Base-by-base conservation (phyloP, 495 filamentous ascomycete genomes). In the Xylaria longipes region DNA sequence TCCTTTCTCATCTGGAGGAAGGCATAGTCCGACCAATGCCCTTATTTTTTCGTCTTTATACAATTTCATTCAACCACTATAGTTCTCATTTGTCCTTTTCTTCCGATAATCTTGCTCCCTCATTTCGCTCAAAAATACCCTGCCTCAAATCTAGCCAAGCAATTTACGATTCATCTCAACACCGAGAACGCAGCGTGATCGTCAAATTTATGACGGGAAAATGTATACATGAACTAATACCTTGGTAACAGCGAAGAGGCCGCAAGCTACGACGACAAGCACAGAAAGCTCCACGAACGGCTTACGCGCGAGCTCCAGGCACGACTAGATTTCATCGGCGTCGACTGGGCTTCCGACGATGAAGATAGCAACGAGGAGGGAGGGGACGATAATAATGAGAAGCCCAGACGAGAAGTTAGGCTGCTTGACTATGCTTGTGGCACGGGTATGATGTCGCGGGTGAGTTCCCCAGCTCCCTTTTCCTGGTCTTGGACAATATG, bases 371-470 rank as follows among this genome's bases (percentile, higher is more conserved):
- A 70, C 15, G 68, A 78, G 20, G 65, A 74, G 2, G 72, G 63
- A 43, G 76, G 70, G 22, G 76, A 48, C 4, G 15, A 15, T 1
- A 22, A 33, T 3, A 52, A 69, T 6, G 50, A 48, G n/a, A 66
- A 78, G 14, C 75, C 81, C n/a, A 80, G 73, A 54, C 83, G 84
- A 68, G 80, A 86, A 35, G 81, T 92, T 54, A 84, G 85, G 41
- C 75, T 93, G 62, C 81, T 95, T 12, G 92, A 95, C 72, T 95
- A 94, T 80, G 92, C 92, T 57, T 93, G 91, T 70, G 92, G 92
- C 4, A 89, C 91, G 22, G 92, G 92, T 5, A 68, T 84, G 72
- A 83, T 93, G 72, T 89, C 88, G 7, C 80, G 84, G 71, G 87
- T 88, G 75, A 74, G 84, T 74, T 62, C 7, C 33, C 54, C 56